These are phyloP conservation scores for Haplosporangium gracile DNA, from an alignment of 192 early-diverging fungal genomes.

Conservation along the genomic window DNA sequence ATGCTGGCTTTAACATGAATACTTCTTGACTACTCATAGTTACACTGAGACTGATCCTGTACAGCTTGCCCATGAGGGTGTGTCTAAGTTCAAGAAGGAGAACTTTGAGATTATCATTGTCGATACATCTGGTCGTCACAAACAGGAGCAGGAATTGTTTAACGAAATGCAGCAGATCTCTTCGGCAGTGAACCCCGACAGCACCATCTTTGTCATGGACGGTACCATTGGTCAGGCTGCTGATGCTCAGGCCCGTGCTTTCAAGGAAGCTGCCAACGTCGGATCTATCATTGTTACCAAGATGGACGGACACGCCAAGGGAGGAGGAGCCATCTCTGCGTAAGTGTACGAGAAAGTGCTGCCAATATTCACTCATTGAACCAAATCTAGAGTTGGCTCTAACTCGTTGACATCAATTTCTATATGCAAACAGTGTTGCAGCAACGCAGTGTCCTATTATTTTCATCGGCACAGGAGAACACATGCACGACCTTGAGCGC, in stretches of 20 bases:
- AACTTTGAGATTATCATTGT: constrained; percentile 98
- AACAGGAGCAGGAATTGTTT: constrained; percentile 95
- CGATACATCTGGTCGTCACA: constrained; percentile 98
- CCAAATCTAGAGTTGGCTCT: not conserved
- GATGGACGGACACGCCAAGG: constrained; percentile 99
- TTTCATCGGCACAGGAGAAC: constrained; percentile 98
- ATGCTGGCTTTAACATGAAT: not conserved
- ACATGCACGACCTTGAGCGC: constrained; percentile 93
- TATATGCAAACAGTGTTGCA: constrained; percentile 76
- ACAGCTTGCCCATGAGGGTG: constrained; percentile 90
- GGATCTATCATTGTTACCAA: constrained; percentile 98
- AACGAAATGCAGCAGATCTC: constrained; percentile 97
- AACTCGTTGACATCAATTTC: not conserved
- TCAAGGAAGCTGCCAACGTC: constrained; percentile 91
- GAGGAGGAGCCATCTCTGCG: constrained; percentile 98
- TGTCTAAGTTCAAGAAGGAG: constrained; percentile 92
- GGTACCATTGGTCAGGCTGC: constrained; percentile 98
- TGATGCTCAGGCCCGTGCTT: constrained; percentile 91
- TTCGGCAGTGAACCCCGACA: constrained; percentile 85
- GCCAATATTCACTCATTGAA: not conserved
- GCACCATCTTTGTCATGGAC: constrained; percentile 98
- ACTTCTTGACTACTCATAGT: constrained; percentile 42
- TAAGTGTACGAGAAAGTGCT: constrained; percentile 37
- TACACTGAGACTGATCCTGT: constrained; percentile 96
- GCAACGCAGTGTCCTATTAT: constrained; percentile 94